Conservation (phyloP, 345 rosid species). For the Moricandia moricandioides region DNA sequence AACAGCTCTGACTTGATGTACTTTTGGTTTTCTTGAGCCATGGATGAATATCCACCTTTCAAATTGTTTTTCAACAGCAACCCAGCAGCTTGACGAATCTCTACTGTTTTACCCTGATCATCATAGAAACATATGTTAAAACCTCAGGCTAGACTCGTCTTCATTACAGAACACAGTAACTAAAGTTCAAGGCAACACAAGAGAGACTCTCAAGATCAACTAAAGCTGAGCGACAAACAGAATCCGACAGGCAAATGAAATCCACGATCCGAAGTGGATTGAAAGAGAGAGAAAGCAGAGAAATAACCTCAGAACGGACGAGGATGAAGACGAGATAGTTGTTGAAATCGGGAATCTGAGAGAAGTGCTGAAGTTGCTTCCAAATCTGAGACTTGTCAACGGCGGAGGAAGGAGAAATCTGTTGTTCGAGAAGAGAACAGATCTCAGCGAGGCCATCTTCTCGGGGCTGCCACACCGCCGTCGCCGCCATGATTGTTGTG, state of each 20-base stretch:
- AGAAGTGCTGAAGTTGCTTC: constrained; percentile 90
- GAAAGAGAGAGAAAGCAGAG: neutral
- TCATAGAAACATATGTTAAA: neutral
- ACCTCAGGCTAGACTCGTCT: neutral
- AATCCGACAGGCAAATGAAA: neutral
- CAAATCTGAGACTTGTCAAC: constrained; percentile 90
- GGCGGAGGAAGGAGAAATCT: constrained; percentile 82
- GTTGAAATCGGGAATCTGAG: constrained; percentile 94
- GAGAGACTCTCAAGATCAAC: neutral
- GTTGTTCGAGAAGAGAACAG: constrained; percentile 76
- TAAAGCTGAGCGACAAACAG: constrained; percentile 15
- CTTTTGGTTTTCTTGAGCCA: constrained; percentile 57
- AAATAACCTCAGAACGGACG: constrained; percentile 70
- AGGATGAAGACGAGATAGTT: constrained; percentile 92
- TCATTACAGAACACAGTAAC: neutral
- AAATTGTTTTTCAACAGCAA: constrained; percentile 86
- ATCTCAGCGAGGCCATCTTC: constrained; percentile 84
- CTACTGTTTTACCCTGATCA: constrained; percentile 73
- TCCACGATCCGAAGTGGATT: constrained; percentile 15
- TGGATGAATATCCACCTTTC: constrained; percentile 57
- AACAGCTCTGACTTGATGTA: constrained; percentile 74
- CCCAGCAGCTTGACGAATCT: constrained; percentile 97
- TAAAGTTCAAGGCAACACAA: neutral
- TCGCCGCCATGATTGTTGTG: constrained; percentile 49
- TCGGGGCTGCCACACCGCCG: constrained; percentile 78